Percentiles rank a stretch among this genome's conserved stretches.
phyloP scores from a whole-genome alignment of 805 yeast genomes.

The Zygotorulaspora danielsina region DNA sequence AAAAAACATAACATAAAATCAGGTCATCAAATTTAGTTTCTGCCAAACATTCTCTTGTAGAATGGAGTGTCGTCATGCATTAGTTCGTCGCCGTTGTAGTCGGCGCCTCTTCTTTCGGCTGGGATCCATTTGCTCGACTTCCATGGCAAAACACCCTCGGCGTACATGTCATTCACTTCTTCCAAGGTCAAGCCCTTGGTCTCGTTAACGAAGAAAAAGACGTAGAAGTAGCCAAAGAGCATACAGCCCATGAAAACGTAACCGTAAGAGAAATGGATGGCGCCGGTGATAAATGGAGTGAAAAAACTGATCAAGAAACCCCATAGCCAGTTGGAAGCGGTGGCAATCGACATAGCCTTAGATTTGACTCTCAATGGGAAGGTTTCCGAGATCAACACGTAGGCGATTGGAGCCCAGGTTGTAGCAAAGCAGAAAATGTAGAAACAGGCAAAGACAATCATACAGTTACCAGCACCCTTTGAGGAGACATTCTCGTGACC shows the following conservation, averaged over 20 bases:
- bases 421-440: constrained; percentile 72
- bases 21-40: constrained; percentile 4
- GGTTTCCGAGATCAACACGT: constrained; percentile 63
- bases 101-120: constrained; percentile 37
- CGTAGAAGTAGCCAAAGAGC: constrained; percentile 57
- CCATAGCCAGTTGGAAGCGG: constrained; percentile 66
- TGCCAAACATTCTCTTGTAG: constrained; percentile 27
- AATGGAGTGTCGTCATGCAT: constrained; percentile 31
- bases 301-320: constrained; percentile 65
- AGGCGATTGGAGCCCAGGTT: constrained; percentile 74
- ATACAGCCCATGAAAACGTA: constrained; percentile 59
- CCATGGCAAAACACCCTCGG: constrained; percentile 43
- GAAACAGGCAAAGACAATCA: constrained; percentile 70
- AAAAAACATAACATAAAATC: background rate
- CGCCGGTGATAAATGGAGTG: constrained; percentile 67
- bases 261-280: constrained; percentile 70
- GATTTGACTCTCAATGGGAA: constrained; percentile 70
- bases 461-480: constrained; percentile 59
- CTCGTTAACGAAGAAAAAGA: constrained; percentile 68
- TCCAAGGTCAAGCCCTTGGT: constrained; percentile 79
- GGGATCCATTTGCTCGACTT: constrained; percentile 52
- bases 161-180: constrained; percentile 67
- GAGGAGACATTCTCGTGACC: constrained; percentile 27
- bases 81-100: constrained; percentile 29
- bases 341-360: constrained; percentile 55